Evolutionary conservation across 306 rosid species (phyloP), one percentile per base, ranked within the genome.

Genomic region (Sicyos edulis): DNA sequence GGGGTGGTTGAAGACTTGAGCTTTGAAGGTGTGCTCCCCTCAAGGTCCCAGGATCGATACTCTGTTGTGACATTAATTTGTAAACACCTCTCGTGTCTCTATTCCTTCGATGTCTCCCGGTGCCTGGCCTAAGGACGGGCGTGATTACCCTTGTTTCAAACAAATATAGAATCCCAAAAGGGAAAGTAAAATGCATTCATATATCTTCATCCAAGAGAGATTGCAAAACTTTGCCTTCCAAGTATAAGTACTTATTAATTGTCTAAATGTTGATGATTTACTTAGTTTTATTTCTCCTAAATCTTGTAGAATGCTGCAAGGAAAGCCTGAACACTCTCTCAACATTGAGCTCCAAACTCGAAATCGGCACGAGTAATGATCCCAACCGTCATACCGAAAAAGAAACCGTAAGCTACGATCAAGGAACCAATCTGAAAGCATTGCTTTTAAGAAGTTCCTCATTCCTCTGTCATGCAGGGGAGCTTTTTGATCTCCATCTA

Each of bases 381-480:
- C 22, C 22, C 72, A 74, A 53, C 17, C 32, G 49, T 55, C 77
- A 54, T 53, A 60, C 66, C 1, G 73, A 62, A 76, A 32, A 76
- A 0, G 62, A 78, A 61, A 32, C 2, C 57, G 15, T 76, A 61
- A 57, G 63, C 50, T 67, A 51, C 52, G 50, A 70, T 75, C 74
- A 56, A 12, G 67, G 61, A 67, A 58, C 71, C 20, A 68, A 80
- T 78, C 82, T 86, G 58, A 76, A 80, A 81, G 54, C 75, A 64
- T 74, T 87, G 56, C 95, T 95, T 65, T 55, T 85, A 73, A 85
- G 76, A 58, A 85, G 82, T 80, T 87, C 84, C 77, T 86, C 90
- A 64, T 89, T 91, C 63, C 77, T 85, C n/a, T 42, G 29, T 70
- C 89, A 77, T 63, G 92, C 87, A 20, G 87, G 80, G 84, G 86